Percentiles rank a stretch among this genome's conserved stretches.
phyloP scores from a whole-genome alignment of 1,284 basidiomycete genomes.

The Abortiporus biennis region DNA sequence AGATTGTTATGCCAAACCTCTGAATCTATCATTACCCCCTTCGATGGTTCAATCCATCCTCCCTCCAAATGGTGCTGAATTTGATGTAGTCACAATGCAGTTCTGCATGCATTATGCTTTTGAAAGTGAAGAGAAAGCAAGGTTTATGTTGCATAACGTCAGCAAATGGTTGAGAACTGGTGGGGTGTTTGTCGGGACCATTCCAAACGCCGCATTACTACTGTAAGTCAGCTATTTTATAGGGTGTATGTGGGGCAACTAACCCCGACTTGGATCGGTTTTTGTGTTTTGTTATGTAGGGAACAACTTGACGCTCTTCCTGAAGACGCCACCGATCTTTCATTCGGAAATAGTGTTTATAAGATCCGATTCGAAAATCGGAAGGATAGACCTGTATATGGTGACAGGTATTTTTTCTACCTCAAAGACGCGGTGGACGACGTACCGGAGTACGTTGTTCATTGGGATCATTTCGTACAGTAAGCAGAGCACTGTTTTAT shows the following conservation, averaged over 20 bases:
- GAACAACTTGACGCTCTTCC: conserved; percentile 66
- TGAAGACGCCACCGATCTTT: conserved; percentile 49
- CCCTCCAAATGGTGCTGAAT: conserved; percentile 37
- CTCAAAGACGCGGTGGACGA: conserved; percentile 94
- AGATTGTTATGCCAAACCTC: conserved; percentile 81
- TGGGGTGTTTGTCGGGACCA: conserved; percentile 91
- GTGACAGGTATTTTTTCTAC: conserved; percentile 93
- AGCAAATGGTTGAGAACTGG: conserved; percentile 74
- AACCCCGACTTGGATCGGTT: too few species aligned
- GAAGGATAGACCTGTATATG: conserved; percentile 63
- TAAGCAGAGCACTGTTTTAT: conserved; percentile 33
- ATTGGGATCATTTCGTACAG: conserved; percentile 90
- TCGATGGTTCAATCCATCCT: conserved; percentile 36
- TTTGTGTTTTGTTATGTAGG: conserved; percentile 30
- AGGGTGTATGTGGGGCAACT: too few species aligned
- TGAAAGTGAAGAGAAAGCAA: conserved; percentile 79
- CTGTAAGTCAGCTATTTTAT: conserved; percentile 48
- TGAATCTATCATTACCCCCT: conserved; percentile 66
- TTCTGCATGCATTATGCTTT: conserved; percentile 99
- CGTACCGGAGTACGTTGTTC: conserved; percentile 94
- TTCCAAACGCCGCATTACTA: conserved; percentile 80
- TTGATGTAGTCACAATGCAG: conserved; percentile 96
- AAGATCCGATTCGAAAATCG: conserved; percentile 79
- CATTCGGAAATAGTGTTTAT: conserved; percentile 91
- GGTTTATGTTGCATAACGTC: conserved; percentile 93